phyloP scores from a whole-genome alignment of 371 early-diverging fungal genomes.

The Coelomomyces lativittatus region DNA sequence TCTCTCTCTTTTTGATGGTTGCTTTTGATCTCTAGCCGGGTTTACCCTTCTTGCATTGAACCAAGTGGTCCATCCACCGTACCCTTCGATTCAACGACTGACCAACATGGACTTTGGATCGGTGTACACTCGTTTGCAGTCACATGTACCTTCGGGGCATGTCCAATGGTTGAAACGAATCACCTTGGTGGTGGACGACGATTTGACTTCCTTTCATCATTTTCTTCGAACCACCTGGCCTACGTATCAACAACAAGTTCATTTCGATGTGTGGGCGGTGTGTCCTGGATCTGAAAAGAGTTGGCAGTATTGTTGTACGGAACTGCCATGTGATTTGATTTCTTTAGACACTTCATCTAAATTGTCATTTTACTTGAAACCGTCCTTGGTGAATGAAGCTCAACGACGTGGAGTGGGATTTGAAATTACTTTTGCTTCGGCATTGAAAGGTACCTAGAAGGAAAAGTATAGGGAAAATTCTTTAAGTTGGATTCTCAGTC shows the following conservation, averaged over 20 bases:
- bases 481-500: no score
- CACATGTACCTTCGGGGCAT: no score
- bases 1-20: no score
- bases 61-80: neutral
- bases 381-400: constrained; percentile 47
- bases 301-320: constrained; percentile 55
- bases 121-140: neutral
- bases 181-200: no score
- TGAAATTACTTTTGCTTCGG: constrained; percentile 63
- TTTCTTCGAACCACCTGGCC: neutral
- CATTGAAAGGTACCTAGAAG: constrained; percentile 48
- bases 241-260: constrained; percentile 6
- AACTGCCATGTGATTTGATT: constrained; percentile 69
- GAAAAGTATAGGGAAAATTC: no score
- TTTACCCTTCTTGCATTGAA: neutral
- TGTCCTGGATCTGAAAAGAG: constrained; percentile 58
- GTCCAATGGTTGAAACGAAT: constrained; percentile 3
- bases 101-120: constrained; percentile 1
- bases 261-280: constrained; percentile 67
- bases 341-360: constrained; percentile 58
- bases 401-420: constrained; percentile 62
- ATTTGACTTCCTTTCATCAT: neutral
- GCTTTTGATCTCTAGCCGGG: no score
- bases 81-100: neutral
- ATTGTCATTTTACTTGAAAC: constrained; percentile 51